Conservation (phyloP, 257 asterid species). For the Solanum medicagineum region DNA sequence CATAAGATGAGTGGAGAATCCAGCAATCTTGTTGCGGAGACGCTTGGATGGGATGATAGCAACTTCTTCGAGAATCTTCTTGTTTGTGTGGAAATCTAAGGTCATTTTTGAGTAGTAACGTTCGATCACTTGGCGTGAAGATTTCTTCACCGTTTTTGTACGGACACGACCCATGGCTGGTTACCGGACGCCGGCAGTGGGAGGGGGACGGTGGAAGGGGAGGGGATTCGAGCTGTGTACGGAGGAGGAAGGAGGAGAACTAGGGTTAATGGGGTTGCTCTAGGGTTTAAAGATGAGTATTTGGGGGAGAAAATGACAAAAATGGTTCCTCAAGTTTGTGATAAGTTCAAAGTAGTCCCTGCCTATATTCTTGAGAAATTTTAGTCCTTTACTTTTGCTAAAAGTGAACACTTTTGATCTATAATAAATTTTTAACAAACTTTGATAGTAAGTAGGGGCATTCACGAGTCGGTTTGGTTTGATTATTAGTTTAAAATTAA, state of each 20-base stretch:
- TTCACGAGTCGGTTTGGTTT: too few species aligned
- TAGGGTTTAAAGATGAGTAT: not conserved
- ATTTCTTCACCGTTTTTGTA: conserved; percentile 68
- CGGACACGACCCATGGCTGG: conserved; percentile 60
- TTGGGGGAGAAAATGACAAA: not conserved
- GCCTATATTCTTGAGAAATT: not conserved
- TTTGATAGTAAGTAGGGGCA: too few species aligned
- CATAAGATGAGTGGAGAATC: conserved; percentile 65
- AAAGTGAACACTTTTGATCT: not conserved
- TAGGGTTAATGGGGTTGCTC: conserved; percentile 6
- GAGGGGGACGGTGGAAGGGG: not conserved
- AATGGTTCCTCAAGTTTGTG: not conserved
- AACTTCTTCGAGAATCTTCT: conserved; percentile 54
- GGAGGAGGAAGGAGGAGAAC: not conserved
- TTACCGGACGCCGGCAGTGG: not conserved
- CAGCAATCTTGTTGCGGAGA: conserved; percentile 71
- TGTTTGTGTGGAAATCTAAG: conserved; percentile 58
- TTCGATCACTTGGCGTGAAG: conserved; percentile 59
- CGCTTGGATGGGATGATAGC: conserved; percentile 64
- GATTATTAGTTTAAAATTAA: too few species aligned
- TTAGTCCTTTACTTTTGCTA: not conserved
- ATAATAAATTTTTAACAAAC: not conserved
- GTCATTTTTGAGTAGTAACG: conserved; percentile 56
- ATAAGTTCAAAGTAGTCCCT: not conserved
- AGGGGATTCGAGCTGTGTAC: not conserved